Base-by-base conservation (phyloP, 768 basidiomycete species). In the Suillus ampliporus region DNA sequence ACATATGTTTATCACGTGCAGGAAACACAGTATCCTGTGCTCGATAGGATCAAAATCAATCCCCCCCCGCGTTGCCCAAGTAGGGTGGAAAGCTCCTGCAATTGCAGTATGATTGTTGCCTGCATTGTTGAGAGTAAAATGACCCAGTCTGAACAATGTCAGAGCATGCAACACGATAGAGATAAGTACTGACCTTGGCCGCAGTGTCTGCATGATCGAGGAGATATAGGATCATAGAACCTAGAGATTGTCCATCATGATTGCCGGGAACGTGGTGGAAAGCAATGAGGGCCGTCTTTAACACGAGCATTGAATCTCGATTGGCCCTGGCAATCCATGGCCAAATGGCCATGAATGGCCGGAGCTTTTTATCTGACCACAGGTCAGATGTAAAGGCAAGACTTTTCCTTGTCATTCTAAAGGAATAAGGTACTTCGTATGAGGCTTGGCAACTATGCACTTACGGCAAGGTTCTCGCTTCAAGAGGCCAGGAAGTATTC, bases 321-420 rank as follows among this genome's bases (percentile, higher is more conserved):
- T 26, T 31, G 6, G 52, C 41, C 19, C 19, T 41, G 11, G 60
- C 48, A 5, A 65, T 65, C 41, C 58, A 81, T 78, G 0, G n/a
- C n/a, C n/a, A n/a, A n/a, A 80, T 52, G 0, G 73, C 79, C 63
- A 80, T 68, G 56, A 66, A 77, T 10, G 72, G 23, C 4, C 28
- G 15, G 19, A 74, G 72, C 46, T 69, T 65, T 1, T 58, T 51
- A 40, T 74, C 65, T 19, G 62, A 70, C 79, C 79, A 82, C 4
- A 79, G 63, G 53, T 80, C 78, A 17, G 64, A 65, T 7, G 78
- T 80, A n/a, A 73, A 72, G 1, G n/a, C n/a, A 72, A 61, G 13
- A 61, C 26, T 38, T 61, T n/a, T 2, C 51, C 60, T 4, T 51
- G 21, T 0, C 38, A 4, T n/a, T 41, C 60, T 79, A 56, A 31